A percentile compares a stretch with the other conserved stretches of the same genome.
Conservation (phyloP, 306 rosid genomes). For the Crataegus laevigata region DNA sequence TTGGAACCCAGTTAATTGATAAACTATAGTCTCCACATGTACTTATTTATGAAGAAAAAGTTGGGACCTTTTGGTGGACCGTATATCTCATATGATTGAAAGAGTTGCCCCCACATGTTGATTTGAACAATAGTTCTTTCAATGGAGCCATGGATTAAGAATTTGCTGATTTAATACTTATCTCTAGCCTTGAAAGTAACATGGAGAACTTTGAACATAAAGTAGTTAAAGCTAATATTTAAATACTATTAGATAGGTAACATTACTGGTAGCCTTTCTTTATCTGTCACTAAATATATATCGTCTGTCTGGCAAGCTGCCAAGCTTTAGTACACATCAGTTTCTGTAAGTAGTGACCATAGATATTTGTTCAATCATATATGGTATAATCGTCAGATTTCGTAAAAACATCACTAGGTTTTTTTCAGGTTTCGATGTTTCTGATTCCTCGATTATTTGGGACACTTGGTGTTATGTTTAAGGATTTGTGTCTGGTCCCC, state of each 20-base stretch:
- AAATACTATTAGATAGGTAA: background rate
- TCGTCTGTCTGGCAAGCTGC: background rate
- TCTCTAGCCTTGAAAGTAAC: background rate
- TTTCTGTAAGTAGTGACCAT: background rate
- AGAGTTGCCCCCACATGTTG: background rate
- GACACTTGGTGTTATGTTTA: background rate
- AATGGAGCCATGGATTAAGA: conserved; percentile 1
- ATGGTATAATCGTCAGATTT: background rate
- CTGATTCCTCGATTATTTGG: background rate
- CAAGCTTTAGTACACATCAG: background rate
- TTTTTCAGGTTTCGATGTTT: background rate
- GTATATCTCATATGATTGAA: conserved; percentile 2
- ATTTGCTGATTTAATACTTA: background rate
- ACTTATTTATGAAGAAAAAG: conserved; percentile 1
- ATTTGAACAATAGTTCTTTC: background rate
- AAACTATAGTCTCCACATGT: background rate
- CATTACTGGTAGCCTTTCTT: background rate
- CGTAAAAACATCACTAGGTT: background rate
- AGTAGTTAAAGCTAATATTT: background rate
- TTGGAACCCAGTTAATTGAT: background rate
- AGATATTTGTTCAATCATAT: background rate
- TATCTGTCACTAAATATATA: background rate
- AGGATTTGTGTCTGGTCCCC: conserved; percentile 5
- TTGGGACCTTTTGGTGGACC: conserved; percentile 8
- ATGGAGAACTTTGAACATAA: background rate